phyloP scores from a whole-genome alignment of 768 basidiomycete genomes.

The Russula griseocarnosa region DNA sequence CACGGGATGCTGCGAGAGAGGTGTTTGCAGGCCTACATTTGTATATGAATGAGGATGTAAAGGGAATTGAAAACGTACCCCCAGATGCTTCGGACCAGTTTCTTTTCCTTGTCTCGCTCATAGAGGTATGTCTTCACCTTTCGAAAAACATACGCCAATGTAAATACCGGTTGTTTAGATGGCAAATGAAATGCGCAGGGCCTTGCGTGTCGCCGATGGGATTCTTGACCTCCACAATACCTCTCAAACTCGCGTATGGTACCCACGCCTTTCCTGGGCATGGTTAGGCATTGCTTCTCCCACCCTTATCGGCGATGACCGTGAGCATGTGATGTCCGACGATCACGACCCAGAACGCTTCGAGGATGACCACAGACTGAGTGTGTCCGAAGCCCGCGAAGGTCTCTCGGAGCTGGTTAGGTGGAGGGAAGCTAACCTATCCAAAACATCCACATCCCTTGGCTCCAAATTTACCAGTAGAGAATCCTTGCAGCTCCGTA shows the following conservation, averaged over 20 bases:
- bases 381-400: constrained; percentile 23
- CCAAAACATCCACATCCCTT: neutral
- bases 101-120: constrained; percentile 42
- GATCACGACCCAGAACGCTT: constrained; percentile 13
- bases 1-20: constrained; percentile 24
- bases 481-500: constrained; percentile 30
- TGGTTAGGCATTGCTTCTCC: constrained; percentile 26
- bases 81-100: constrained; percentile 38
- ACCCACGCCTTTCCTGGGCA: constrained; percentile 22
- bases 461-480: constrained; percentile 5
- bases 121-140: constrained; percentile 38
- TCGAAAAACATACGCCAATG: neutral
- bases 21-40: constrained; percentile 37
- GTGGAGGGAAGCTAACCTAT: constrained; percentile 11
- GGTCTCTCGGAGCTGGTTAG: constrained; percentile 21
- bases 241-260: constrained; percentile 24
- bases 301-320: constrained; percentile 17
- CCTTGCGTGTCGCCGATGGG: constrained; percentile 35
- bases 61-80: constrained; percentile 29
- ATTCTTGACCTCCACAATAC: constrained; percentile 14
- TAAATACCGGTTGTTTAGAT: constrained; percentile 34
- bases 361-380: constrained; percentile 16
- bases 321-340: constrained; percentile 5
- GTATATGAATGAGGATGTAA: constrained; percentile 33
- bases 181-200: constrained; percentile 41